Conservation (phyloP, 495 filamentous ascomycete species). For the Coniosporium apollinis region DNA sequence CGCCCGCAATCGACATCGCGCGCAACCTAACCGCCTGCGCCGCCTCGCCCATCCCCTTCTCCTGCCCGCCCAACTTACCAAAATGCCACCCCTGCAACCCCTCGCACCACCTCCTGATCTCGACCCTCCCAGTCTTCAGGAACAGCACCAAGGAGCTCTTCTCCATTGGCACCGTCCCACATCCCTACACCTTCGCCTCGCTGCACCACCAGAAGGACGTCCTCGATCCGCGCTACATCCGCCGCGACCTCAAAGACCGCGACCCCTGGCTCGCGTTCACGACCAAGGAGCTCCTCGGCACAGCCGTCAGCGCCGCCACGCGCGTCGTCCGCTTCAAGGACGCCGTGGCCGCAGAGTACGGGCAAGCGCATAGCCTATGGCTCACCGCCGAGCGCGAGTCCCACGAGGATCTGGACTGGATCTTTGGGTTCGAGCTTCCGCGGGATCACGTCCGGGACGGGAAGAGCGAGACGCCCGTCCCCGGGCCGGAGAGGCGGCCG, state of each 20-base stretch:
- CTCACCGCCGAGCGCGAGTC: constrained; percentile 53
- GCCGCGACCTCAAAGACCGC: constrained; percentile 48
- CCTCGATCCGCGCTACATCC: constrained; percentile 49
- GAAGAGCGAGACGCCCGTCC: constrained; percentile 34
- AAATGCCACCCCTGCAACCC: constrained; percentile 59
- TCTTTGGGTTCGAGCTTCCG: constrained; percentile 72
- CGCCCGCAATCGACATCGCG: constrained; percentile 54
- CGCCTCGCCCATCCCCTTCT: constrained; percentile 45
- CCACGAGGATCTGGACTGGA: constrained; percentile 61
- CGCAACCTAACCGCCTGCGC: constrained; percentile 57
- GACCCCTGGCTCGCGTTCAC: constrained; percentile 63
- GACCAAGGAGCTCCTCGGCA: constrained; percentile 51
- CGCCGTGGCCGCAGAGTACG: constrained; percentile 48
- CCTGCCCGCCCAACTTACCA: constrained; percentile 72
- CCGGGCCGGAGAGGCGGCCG: constrained; percentile 24
- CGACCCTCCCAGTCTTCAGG: constrained; percentile 13
- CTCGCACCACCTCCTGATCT: constrained; percentile 30
- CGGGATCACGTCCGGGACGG: constrained; percentile 32
- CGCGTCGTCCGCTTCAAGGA: constrained; percentile 68
- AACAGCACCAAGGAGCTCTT: constrained; percentile 34
- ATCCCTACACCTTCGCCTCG: constrained; percentile 67
- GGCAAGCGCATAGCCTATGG: constrained; percentile 51
- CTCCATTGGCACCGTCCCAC: constrained; percentile 74
- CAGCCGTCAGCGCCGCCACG: constrained; percentile 38
- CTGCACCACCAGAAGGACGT: constrained; percentile 36